Conservation (phyloP, 1,284 basidiomycete genomes). For the Ceratobasidium sp. region DNA sequence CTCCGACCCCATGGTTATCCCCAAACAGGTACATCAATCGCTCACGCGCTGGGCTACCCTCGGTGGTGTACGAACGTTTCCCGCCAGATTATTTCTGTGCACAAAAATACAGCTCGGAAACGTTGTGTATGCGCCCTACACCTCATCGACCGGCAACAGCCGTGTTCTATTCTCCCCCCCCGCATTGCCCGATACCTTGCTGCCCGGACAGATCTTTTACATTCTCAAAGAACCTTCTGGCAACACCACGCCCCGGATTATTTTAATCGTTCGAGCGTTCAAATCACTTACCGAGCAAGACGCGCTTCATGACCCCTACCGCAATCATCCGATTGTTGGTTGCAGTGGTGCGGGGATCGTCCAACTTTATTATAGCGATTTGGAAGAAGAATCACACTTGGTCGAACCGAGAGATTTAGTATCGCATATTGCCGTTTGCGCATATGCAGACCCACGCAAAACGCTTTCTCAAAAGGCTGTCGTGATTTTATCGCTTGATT, state of each 20-base stretch:
- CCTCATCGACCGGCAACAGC: background rate
- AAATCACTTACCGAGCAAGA: background rate
- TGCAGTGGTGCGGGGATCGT: background rate
- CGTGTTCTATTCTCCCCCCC: background rate
- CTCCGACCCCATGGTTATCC: background rate
- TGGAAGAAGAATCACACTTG: background rate
- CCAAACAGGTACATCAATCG: background rate
- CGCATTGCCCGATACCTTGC: too few relatives aligned
- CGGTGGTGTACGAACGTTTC: background rate
- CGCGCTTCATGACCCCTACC: background rate
- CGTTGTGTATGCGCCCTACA: background rate
- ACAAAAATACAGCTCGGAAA: background rate
- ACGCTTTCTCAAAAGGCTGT: background rate
- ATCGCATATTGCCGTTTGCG: background rate
- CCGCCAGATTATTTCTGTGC: background rate
- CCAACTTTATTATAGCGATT: background rate
- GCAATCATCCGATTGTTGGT: constrained; percentile 4
- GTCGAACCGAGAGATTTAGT: background rate
- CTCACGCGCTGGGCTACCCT: background rate
- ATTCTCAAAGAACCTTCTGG: constrained; percentile 6
- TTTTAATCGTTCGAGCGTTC: background rate
- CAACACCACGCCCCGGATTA: background rate
- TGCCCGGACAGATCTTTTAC: background rate
- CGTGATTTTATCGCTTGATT: background rate
- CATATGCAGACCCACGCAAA: background rate